Evolutionary conservation across 1,284 basidiomycete species (phyloP), one percentile per base, ranked within the genome.

Genomic region (Kalmanozyma brasiliensis): DNA sequence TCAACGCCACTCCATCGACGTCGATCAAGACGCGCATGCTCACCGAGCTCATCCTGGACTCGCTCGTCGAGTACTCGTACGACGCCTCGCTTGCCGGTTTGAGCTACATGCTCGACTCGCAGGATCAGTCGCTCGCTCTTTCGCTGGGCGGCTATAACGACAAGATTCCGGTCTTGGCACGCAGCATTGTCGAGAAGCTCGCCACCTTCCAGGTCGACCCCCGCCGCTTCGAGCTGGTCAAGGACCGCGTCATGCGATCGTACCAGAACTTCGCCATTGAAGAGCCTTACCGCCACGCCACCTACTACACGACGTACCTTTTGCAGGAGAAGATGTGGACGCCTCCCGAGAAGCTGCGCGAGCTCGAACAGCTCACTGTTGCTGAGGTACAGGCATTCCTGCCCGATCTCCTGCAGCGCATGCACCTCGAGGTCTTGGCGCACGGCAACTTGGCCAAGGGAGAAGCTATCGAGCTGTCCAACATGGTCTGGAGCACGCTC

Each of bases 1-100:
- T 83, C 59, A 82, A 84, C 55, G 67, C 72, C 2, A 79, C 79
- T 3, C 76, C 83, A 1, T 49, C 69, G 16, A 72, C 78, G 11
- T 77, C 80, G 29, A 76, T 64, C 65, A 91, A 80, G 52, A 78
- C 82, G 16, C 79, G 92, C 49, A 85, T 98, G n/a, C 91, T 90
- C 79, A 86, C 89, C 42, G 91, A 94, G 75, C 86, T 98, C 26
- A 90, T 98, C 73, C 89, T 88, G 35, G 96, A 99, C 79, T 87
- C 90, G 0, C 87, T 97, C 49, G 90, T 89, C 10, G 95, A 98
- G 83, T 94, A 91, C 78, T 87, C 92, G 1, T 98, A 98, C 82
- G 91, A 94, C 76, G 96, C 96, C 8, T 90, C 92, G 49, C 86
- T 98, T 17, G 96, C 94, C 26, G 94, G 94, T 14, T 86, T 98